These are phyloP conservation scores for Yamadazyma scolyti DNA, from an alignment of 805 yeast species.

Conservation along the genomic window DNA sequence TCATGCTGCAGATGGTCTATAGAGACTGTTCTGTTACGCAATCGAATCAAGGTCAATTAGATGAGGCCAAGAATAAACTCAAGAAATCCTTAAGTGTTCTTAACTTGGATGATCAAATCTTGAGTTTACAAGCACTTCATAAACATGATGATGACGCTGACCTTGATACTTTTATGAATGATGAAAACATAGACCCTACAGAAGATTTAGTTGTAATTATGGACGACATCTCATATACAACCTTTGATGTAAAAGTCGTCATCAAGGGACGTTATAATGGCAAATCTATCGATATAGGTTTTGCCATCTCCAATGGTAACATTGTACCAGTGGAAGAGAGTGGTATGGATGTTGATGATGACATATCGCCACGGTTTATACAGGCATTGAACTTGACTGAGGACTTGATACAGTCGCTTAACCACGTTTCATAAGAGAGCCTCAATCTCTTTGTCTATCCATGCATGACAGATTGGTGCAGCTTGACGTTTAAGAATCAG, in stretches of 20 bases:
- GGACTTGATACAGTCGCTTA: slow-evolving; percentile 17
- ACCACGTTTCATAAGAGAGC: too few species aligned
- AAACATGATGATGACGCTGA: slow-evolving; percentile 14
- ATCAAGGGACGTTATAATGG: slow-evolving; percentile 14
- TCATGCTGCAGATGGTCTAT: slow-evolving; percentile 7
- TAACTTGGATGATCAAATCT: slow-evolving; percentile 34
- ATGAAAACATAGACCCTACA: slow-evolving; percentile 13
- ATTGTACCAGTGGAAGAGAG: slow-evolving; percentile 11
- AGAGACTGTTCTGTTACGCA: not conserved
- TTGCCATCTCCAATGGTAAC: slow-evolving; percentile 31
- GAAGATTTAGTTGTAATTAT: slow-evolving; percentile 19
- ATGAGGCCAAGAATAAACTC: slow-evolving; percentile 25
- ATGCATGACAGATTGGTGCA: too few species aligned
- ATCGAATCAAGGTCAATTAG: not conserved
- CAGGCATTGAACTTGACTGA: slow-evolving; percentile 29
- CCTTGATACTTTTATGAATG: slow-evolving; percentile 25
- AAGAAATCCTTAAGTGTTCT: slow-evolving; percentile 33
- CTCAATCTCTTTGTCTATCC: too few species aligned
- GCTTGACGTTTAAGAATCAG: too few species aligned
- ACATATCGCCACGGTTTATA: slow-evolving; percentile 15
- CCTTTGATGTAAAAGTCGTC: slow-evolving; percentile 8
- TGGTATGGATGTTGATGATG: slow-evolving; percentile 20
- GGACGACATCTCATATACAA: slow-evolving; percentile 17
- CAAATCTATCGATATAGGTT: slow-evolving; percentile 13
- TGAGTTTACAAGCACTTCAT: slow-evolving; percentile 27